These are phyloP conservation scores for Sporodiniella umbellata DNA, from an alignment of 371 early-diverging fungal species.

Conservation along the genomic window DNA sequence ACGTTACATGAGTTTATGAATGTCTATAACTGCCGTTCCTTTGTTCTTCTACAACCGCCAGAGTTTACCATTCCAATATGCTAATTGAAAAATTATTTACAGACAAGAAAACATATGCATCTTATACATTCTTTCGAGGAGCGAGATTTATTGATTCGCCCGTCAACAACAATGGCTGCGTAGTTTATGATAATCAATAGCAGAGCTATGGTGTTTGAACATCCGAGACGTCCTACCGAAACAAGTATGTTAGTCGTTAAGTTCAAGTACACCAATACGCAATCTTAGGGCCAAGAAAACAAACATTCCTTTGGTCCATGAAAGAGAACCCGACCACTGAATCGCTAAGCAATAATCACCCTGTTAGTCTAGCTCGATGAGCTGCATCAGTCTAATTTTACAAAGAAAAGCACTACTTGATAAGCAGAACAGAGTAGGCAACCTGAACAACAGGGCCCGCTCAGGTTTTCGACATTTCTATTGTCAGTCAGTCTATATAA, in stretches of 20 bases:
- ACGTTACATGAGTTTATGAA: too few species aligned
- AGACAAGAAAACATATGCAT: too few species aligned
- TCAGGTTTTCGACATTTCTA: too few species aligned
- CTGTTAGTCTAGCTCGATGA: conserved; percentile 10
- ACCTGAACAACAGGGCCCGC: background rate
- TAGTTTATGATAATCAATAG: background rate
- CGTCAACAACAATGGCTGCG: background rate
- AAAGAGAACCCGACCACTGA: conserved; percentile 12
- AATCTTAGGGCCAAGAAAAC: conserved; percentile 12
- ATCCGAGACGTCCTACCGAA: background rate
- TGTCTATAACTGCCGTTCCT: too few species aligned
- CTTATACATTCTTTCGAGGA: conserved; percentile 1
- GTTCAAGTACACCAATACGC: conserved; percentile 10
- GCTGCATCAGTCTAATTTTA: conserved; percentile 12
- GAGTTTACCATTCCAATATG: too few species aligned
- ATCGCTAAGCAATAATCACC: conserved; percentile 13
- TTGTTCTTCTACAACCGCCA: too few species aligned
- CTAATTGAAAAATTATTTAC: too few species aligned
- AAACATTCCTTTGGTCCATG: conserved; percentile 12
- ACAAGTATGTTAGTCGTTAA: conserved; percentile 1
- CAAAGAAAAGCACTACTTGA: conserved; percentile 12
- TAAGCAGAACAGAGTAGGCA: conserved; percentile 8
- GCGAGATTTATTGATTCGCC: conserved; percentile 1
- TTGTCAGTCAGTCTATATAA: too few species aligned
- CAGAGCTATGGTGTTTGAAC: conserved; percentile 2